phyloP scores from a whole-genome alignment of 2,329 filamentous ascomycete genomes.

The Onygenales sp. region DNA sequence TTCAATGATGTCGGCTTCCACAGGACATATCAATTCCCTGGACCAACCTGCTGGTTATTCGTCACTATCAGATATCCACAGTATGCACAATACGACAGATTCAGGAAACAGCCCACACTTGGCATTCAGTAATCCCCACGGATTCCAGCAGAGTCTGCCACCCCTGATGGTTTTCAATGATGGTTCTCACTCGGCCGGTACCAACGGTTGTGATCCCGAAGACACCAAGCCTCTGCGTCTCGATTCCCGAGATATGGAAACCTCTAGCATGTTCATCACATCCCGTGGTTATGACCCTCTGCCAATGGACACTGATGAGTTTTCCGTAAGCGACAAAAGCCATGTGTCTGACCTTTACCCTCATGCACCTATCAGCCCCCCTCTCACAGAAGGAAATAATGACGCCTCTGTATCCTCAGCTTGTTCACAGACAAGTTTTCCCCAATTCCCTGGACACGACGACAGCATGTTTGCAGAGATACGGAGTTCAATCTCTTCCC shows the following conservation, averaged over 20 bases:
- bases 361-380: constrained; percentile 32
- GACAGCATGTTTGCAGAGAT: constrained; percentile 29
- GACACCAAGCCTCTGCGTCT: constrained; percentile 29
- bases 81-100: constrained; percentile 27
- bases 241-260: constrained; percentile 22
- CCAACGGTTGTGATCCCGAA: constrained; percentile 25
- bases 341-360: constrained; percentile 27
- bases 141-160: constrained; percentile 26
- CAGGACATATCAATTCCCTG: constrained; percentile 21
- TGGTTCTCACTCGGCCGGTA: constrained; percentile 22
- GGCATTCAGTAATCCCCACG: constrained; percentile 26
- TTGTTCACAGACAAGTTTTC: constrained; percentile 29
- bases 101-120: constrained; percentile 23
- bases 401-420: constrained; percentile 31
- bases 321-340: constrained; percentile 26
- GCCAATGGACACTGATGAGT: constrained; percentile 23
- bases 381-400: constrained; percentile 33
- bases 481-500: constrained; percentile 23
- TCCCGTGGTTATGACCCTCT: constrained; percentile 25
- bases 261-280: constrained; percentile 23
- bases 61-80: constrained; percentile 28
- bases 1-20: constrained; percentile 28
- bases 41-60: constrained; percentile 28
- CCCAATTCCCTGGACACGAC: constrained; percentile 28
- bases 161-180: constrained; percentile 33